Evolutionary conservation across 495 filamentous ascomycete genomes (phyloP).

Genomic region (Aspergillus wentii): DNA sequence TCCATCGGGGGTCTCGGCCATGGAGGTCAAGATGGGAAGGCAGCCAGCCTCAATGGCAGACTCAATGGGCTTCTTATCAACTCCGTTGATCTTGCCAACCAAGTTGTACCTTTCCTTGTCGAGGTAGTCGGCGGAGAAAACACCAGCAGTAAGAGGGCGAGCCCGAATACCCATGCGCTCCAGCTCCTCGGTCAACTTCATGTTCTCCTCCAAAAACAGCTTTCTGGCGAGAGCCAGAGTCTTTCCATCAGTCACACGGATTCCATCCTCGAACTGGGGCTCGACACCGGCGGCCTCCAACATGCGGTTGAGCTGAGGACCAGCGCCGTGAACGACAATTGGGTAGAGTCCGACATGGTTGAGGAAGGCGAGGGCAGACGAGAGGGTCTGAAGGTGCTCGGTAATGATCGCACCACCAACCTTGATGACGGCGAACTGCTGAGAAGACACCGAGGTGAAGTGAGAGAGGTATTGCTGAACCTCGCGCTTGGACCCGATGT

Average conservation of each 20-base stretch:
- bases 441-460: constrained; percentile 93
- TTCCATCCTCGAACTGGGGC: constrained; percentile 94
- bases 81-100: constrained; percentile 91
- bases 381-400: constrained; percentile 86
- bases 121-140: constrained; percentile 92
- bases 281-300: constrained; percentile 89
- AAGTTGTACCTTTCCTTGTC: constrained; percentile 92
- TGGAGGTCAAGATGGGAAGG: constrained; percentile 91
- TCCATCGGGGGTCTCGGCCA: constrained; percentile 90
- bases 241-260: constrained; percentile 93
- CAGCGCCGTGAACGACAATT: constrained; percentile 94
- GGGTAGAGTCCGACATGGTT: constrained; percentile 95
- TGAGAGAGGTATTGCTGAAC: constrained; percentile 98
- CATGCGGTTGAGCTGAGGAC: constrained; percentile 92
- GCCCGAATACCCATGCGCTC: constrained; percentile 89
- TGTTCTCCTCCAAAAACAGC: constrained; percentile 92
- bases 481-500: constrained; percentile 94
- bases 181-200: constrained; percentile 89
- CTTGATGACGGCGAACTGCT: constrained; percentile 99
- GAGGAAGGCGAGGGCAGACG: constrained; percentile 82
- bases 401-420: constrained; percentile 97
- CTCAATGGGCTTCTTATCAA: constrained; percentile 88
- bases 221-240: constrained; percentile 85
- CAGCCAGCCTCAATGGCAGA: constrained; percentile 88
- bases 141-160: constrained; percentile 85